phyloP scores from a whole-genome alignment of 352 stramenopile genomes.

The Globisporangium cystogenes region DNA sequence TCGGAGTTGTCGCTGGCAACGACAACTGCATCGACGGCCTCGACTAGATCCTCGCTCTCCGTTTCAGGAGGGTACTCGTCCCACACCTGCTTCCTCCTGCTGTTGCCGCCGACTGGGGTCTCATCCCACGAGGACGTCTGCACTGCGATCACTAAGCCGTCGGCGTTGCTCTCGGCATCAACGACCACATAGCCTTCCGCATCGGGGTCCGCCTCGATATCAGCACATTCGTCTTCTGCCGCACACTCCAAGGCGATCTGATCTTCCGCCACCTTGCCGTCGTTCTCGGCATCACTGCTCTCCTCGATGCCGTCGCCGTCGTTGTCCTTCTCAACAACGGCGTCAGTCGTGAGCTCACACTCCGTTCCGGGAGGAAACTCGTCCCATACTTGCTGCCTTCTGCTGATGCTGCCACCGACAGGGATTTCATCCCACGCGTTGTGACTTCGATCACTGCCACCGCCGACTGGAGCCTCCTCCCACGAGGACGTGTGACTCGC shows the following conservation, averaged over 20 bases:
- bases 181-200: background rate
- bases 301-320: too few relatives aligned
- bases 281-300: background rate
- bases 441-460: too few relatives aligned
- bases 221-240: too few relatives aligned
- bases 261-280: background rate
- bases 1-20: background rate
- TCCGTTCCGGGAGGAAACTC: background rate
- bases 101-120: constrained; percentile 4
- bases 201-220: background rate
- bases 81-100: constrained; percentile 4
- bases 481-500: background rate
- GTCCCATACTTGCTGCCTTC: background rate
- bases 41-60: background rate
- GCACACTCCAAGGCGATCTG: background rate
- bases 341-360: background rate
- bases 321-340: background rate
- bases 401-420: constrained; percentile 1
- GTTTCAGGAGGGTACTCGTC: constrained; percentile 3
- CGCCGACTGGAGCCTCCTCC: constrained; percentile 9
- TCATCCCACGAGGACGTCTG: background rate
- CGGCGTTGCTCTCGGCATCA: too few relatives aligned
- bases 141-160: too few relatives aligned
- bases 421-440: constrained; percentile 1
- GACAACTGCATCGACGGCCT: background rate